These are phyloP conservation scores for Leccinum disarticulatum DNA, from an alignment of 768 basidiomycete genomes.

Conservation along the genomic window DNA sequence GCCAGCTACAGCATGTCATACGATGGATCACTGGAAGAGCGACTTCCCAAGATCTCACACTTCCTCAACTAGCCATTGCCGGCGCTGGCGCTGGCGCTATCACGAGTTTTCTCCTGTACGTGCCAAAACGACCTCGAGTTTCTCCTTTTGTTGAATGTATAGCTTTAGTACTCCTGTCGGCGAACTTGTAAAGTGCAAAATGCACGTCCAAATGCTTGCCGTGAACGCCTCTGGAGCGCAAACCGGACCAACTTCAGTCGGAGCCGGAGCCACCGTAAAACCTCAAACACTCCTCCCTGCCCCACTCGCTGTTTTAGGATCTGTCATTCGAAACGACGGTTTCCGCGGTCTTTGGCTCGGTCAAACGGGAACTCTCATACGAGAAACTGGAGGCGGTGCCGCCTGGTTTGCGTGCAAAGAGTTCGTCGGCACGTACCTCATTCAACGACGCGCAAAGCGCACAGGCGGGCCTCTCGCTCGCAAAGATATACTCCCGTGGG, in stretches of 20 bases:
- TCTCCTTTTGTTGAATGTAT: not conserved
- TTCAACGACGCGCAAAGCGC: constrained; percentile 44
- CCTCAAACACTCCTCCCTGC: constrained; percentile 53
- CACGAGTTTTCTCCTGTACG: constrained; percentile 86
- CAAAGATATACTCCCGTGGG: constrained; percentile 62
- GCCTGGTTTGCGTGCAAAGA: constrained; percentile 95
- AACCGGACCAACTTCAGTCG: constrained; percentile 12
- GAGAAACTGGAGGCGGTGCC: constrained; percentile 87
- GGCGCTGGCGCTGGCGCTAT: constrained; percentile 85
- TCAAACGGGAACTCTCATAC: constrained; percentile 88
- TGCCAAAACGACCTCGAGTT: not conserved
- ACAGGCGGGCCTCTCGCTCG: constrained; percentile 31
- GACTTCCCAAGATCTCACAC: constrained; percentile 44
- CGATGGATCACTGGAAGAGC: constrained; percentile 41
- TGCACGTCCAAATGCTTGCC: constrained; percentile 92
- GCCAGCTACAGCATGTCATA: constrained; percentile 65
- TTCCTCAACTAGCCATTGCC: constrained; percentile 73
- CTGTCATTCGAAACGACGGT: constrained; percentile 66
- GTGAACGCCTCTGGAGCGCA: constrained; percentile 19
- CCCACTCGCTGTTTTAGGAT: constrained; percentile 63
- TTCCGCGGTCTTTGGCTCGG: constrained; percentile 93
- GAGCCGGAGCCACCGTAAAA: constrained; percentile 18
- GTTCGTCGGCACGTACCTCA: constrained; percentile 60
- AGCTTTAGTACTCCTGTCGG: constrained; percentile 76
- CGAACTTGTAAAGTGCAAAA: constrained; percentile 91